phyloP scores from a whole-genome alignment of 2,329 filamentous ascomycete species.

The Rutstroemia sp. region DNA sequence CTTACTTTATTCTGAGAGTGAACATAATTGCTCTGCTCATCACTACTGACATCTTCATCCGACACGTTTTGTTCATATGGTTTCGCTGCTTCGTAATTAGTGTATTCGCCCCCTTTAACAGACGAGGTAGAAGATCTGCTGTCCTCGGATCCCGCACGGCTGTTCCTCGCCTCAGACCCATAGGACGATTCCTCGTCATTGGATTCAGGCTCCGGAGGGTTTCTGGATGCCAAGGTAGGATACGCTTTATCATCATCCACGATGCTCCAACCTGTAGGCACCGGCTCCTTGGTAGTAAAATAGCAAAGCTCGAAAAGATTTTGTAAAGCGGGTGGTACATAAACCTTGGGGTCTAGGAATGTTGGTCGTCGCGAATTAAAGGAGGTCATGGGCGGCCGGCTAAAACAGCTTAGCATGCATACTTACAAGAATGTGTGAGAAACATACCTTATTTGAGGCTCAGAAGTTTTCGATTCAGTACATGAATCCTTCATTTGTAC shows the following conservation, averaged over 20 bases:
- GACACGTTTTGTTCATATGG: too few relatives aligned
- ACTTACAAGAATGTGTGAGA: background rate
- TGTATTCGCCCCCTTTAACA: too few relatives aligned
- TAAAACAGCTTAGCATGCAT: constrained; percentile 1
- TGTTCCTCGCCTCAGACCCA: constrained; percentile 19
- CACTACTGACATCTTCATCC: too few relatives aligned
- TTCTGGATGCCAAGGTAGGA: constrained; percentile 41
- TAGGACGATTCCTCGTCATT: constrained; percentile 13
- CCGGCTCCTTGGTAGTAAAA: constrained; percentile 46
- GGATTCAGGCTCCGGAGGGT: constrained; percentile 22
- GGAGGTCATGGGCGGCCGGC: constrained; percentile 11
- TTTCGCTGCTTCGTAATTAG: constrained; percentile 1
- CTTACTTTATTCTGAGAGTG: background rate
- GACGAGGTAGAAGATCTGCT: too few relatives aligned
- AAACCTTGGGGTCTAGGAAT: constrained; percentile 45
- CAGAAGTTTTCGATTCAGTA: constrained; percentile 15
- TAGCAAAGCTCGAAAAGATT: constrained; percentile 74
- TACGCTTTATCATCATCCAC: constrained; percentile 52
- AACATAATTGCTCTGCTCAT: too few relatives aligned
- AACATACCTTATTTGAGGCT: constrained; percentile 2
- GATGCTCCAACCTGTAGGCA: constrained; percentile 64
- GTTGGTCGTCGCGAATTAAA: constrained; percentile 35
- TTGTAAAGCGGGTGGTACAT: constrained; percentile 56
- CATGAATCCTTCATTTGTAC: constrained; percentile 70
- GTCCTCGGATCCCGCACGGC: constrained; percentile 37